Base-by-base conservation (phyloP, 768 basidiomycete species). In the Boletus rubescentipes region DNA sequence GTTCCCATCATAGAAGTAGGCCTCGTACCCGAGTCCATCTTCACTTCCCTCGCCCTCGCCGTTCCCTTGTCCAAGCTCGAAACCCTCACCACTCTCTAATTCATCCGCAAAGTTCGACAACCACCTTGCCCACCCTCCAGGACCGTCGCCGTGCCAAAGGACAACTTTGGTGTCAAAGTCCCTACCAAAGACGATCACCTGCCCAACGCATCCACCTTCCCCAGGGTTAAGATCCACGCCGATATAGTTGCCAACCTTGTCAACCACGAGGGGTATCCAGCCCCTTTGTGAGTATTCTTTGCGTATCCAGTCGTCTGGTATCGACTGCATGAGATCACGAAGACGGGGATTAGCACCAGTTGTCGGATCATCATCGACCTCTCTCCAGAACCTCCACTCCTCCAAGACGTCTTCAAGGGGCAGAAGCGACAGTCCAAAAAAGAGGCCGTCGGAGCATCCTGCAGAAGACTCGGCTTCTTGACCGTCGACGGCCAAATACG, bases 121-220 rank as follows among this genome's bases (percentile, higher is more conserved):
- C 93, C 94, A 99, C 64, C 86, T 85, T 34, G 92, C 97, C 96
- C 97, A 99, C 5, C 96, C 97, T 10, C 81, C 85, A 15, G 82
- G 79, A 9, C 94, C 93, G 53, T 98, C 93, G 9, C 97, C 97
- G 47, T 82, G 79, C 86, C 89, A 98, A 42, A 98, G 77, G 38
- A 98, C 95, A 35, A 97, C 91, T 68, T 99, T 99, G 11, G 93
- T 89, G 72, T 99, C 97, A 71, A 98, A 98, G 67, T 98, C 97
- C 46, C 97, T 83, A n/a, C 97, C 97, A 69, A 98, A 99, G 45
- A 98, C 87, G 53, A 99, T 97, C 43, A 98, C 96, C 68, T 99
- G 97, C 7, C 97, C 97, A 50, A 79, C 77, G 9, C 80, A 73
- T 40, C 93, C 94, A 43, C 74, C 72, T 65, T 87, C 84, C 9